Conservation (phyloP, 2,329 filamentous ascomycete genomes). For the Calonectria fujianensis region DNA sequence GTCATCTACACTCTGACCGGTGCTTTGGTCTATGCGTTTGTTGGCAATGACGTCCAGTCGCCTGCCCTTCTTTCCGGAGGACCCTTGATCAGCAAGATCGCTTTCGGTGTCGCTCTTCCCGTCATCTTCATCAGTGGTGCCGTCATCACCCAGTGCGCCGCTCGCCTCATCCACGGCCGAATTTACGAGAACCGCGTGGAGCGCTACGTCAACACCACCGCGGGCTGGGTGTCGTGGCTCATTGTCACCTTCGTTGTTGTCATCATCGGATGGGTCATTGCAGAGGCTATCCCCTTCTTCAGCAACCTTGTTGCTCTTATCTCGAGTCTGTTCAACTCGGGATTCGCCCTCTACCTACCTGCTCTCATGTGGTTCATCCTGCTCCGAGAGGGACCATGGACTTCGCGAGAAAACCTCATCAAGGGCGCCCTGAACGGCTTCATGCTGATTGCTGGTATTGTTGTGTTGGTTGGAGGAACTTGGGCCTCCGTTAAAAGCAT, state of each 20-base stretch:
- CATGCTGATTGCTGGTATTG: slow-evolving; percentile 36
- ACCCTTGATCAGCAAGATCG: slow-evolving; percentile 37
- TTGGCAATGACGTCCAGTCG: slow-evolving; percentile 36
- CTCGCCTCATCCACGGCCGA: slow-evolving; percentile 36
- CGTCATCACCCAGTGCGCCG: slow-evolving; percentile 40
- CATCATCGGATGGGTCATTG: slow-evolving; percentile 39
- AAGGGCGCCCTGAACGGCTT: slow-evolving; percentile 40
- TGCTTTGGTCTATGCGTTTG: slow-evolving; percentile 38
- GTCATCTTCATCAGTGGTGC: slow-evolving; percentile 42
- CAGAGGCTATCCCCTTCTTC: slow-evolving; percentile 41
- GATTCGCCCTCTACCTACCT: slow-evolving; percentile 39
- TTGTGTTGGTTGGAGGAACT: slow-evolving; percentile 39
- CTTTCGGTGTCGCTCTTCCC: slow-evolving; percentile 38
- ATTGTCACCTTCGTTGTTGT: slow-evolving; percentile 24
- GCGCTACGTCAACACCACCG: slow-evolving; percentile 39
- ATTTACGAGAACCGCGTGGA: slow-evolving; percentile 40
- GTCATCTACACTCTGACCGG: slow-evolving; percentile 41
- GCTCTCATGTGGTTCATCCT: slow-evolving; percentile 40
- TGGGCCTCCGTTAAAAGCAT: slow-evolving; percentile 41
- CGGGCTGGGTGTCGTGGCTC: slow-evolving; percentile 39
- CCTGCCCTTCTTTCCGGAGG: slow-evolving; percentile 39
- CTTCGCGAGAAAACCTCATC: slow-evolving; percentile 35
- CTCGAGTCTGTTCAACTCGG: slow-evolving; percentile 41
- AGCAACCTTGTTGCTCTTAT: slow-evolving; percentile 40
- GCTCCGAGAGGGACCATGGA: slow-evolving; percentile 38